Percentiles rank a stretch among this genome's conserved stretches.
Conservation (phyloP, 2,329 filamentous ascomycete species). For the Clonostachys rosea region DNA sequence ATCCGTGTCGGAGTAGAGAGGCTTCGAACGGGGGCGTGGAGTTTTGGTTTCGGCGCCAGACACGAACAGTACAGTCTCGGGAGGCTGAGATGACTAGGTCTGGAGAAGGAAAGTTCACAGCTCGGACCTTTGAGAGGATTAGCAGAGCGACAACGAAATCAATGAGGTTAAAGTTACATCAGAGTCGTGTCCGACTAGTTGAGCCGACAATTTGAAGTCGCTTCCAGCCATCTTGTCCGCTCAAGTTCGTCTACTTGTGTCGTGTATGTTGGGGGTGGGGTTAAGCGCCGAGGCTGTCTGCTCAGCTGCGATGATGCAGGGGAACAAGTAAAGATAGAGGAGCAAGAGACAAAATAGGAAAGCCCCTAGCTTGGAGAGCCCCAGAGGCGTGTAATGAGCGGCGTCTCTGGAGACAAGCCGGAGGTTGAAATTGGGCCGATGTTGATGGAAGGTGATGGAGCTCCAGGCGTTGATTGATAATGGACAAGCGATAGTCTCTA, state of each 20-base stretch:
- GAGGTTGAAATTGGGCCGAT: too few species aligned
- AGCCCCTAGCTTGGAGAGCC: too few species aligned
- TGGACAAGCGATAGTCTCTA: too few species aligned
- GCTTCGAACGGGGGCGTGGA: slow-evolving; percentile 70
- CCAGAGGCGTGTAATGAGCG: too few species aligned
- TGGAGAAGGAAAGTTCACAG: slow-evolving; percentile 71
- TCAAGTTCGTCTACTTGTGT: neutral
- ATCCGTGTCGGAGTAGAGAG: slow-evolving; percentile 73
- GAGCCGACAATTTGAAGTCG: slow-evolving; percentile 91
- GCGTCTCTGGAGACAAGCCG: too few species aligned
- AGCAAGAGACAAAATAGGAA: neutral
- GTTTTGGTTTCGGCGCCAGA: slow-evolving; percentile 69
- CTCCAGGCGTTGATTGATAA: too few species aligned
- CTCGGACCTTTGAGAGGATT: slow-evolving; percentile 64
- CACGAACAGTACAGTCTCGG: slow-evolving; percentile 82
- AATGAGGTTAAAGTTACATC: slow-evolving; percentile 60
- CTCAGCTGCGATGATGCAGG: neutral
- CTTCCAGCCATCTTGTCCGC: slow-evolving; percentile 27
- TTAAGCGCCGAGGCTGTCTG: neutral
- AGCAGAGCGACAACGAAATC: neutral
- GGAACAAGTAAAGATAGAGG: neutral
- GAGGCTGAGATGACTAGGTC: slow-evolving; percentile 79
- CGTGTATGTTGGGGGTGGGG: neutral
- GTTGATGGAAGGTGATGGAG: too few species aligned
- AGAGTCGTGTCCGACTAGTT: slow-evolving; percentile 83